Conservation (phyloP, 352 stramenopile genomes). For the Globisporangium paddicum region DNA sequence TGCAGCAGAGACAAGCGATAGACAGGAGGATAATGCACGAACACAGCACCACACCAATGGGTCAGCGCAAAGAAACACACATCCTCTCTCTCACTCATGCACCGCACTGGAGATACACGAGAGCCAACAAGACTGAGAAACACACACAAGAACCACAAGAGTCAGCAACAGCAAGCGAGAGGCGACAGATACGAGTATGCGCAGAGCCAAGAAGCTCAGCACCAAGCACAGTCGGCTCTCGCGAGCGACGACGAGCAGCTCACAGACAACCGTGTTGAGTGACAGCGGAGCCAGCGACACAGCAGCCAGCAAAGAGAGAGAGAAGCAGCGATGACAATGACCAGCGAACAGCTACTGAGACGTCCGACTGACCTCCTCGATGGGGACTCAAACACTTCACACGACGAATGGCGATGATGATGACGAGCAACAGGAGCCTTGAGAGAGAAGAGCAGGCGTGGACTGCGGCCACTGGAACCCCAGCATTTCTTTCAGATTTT, state of each 20-base stretch:
- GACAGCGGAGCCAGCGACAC: background rate
- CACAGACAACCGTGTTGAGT: background rate
- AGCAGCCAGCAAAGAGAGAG: background rate
- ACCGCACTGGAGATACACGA: background rate
- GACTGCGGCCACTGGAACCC: conserved; percentile 41
- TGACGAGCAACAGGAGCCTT: conserved; percentile 5
- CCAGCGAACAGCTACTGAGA: background rate
- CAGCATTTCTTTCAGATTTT: conserved; percentile 57
- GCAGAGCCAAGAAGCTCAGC: background rate
- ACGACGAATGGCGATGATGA: background rate
- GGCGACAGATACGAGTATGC: background rate
- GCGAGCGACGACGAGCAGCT: background rate
- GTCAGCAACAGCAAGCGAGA: background rate
- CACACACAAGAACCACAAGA: background rate
- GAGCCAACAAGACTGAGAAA: background rate
- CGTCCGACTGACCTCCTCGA: background rate
- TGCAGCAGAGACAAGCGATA: background rate
- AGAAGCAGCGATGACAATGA: background rate
- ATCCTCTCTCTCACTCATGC: background rate
- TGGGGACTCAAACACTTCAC: background rate
- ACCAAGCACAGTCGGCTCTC: background rate
- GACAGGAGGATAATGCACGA: background rate
- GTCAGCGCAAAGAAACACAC: background rate
- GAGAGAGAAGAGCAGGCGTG: conserved; percentile 16
- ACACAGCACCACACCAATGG: background rate